Base-by-base conservation (phyloP, 2,329 filamentous ascomycete species). In the Trichoderma gracile region DNA sequence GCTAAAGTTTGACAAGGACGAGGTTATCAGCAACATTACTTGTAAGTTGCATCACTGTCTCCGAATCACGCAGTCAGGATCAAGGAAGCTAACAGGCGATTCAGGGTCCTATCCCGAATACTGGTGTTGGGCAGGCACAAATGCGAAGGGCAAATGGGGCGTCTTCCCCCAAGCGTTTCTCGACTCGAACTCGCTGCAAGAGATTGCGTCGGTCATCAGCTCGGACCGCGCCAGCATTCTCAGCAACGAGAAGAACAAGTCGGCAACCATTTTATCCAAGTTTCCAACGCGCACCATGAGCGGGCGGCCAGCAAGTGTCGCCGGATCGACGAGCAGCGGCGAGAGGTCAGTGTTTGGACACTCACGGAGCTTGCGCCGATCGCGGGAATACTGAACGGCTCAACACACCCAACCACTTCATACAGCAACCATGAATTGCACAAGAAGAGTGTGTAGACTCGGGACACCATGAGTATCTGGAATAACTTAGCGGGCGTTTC, bases 1-100 rank as follows among this genome's bases (percentile, higher is more conserved):
- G 84, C 75, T 86, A n/a, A 80, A 77, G 67, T 85, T 91, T 70
- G 86, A 88, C 33, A 89, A 88, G 71, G 86, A 85, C 21, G 88
- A 91, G 67, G 79, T 82, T 3, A 88, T 90, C 17, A 86, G 81
- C 68, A 91, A 88, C 75, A 91, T 85, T 25, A 77, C 76, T 59
- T 85, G 82, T 82, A 71, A 78, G 82, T 79, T 14, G 5, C 15
- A 19, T 0, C 4, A n/a, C 10, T 1, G 15, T 52, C 12, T n/a
- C 7, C 8, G 30, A 40, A 60, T 21, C 1, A 23, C 15, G 2
- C 38, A 4, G 21, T 23, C 5, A 3, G n/a, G 38, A n/a, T 19
- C 42, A 19, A 42, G 8, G 5, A 21, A 23, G 45, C 50, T 70
- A 45, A 70, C 63, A 40, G 3, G 19, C 3, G 4, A 27, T 14